Percentiles rank a stretch among this genome's conserved stretches.
Conservation (phyloP, 202 grass and related monocot species). For the Brachypodium distachyon region DNA sequence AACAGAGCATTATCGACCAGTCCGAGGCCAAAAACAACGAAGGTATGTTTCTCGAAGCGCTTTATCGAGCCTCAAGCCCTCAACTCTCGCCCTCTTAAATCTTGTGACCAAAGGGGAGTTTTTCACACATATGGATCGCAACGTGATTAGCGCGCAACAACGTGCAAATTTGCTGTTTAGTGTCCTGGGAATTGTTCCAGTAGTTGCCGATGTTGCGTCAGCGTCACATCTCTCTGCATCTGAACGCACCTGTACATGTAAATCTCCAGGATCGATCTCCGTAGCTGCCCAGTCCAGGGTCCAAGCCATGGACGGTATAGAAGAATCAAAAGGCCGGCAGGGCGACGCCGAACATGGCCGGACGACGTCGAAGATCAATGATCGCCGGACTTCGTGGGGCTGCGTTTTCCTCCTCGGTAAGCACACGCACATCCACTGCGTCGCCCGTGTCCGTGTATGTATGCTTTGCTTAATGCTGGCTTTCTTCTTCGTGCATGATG, state of each 20-base stretch:
- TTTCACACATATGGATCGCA: not conserved
- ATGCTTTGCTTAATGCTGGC: not conserved
- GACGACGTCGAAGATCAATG: not conserved
- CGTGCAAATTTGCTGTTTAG: no score
- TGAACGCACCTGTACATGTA: no score
- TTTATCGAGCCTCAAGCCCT: no score
- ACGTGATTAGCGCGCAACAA: no score
- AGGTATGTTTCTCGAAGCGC: conserved; percentile 3
- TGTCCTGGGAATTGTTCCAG: no score
- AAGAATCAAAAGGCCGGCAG: conserved; percentile 14
- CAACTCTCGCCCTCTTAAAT: not conserved
- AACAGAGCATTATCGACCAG: not conserved
- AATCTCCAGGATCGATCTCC: not conserved
- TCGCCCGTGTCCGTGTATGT: no score
- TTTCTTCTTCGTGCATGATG: not conserved
- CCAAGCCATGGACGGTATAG: conserved; percentile 18
- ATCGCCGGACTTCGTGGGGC: conserved; percentile 11
- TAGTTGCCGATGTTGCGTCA: not conserved
- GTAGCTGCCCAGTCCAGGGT: no score
- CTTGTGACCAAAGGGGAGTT: not conserved
- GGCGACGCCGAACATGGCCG: not conserved
- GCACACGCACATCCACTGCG: no score
- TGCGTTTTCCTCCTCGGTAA: conserved; percentile 35
- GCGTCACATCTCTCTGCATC: not conserved
- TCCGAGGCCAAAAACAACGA: not conserved